These are phyloP conservation scores for Colletotrichum sidae DNA, from an alignment of 2,329 filamentous ascomycete species.

Conservation along the genomic window DNA sequence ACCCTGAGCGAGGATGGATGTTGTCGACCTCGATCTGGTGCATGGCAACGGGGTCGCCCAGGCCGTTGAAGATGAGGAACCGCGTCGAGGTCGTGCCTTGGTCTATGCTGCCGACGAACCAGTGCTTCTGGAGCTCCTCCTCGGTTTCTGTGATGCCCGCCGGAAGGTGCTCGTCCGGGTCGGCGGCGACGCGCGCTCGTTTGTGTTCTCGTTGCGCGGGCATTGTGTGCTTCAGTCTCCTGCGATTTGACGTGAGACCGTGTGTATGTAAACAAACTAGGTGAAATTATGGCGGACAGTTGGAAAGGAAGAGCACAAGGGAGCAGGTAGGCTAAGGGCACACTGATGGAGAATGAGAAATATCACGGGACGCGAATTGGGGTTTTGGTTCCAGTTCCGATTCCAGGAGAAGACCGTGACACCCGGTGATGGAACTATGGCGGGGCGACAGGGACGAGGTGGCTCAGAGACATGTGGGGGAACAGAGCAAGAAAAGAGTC, in stretches of 20 bases:
- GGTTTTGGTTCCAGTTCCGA: not conserved
- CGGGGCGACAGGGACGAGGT: slow-evolving; percentile 23
- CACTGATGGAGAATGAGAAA: slow-evolving; percentile 4
- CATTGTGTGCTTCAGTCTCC: slow-evolving; percentile 13
- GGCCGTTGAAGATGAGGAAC: slow-evolving; percentile 89
- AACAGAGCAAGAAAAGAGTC: not conserved
- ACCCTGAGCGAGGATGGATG: slow-evolving; percentile 87
- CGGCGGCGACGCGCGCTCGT: slow-evolving; percentile 27
- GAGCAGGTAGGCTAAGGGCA: slow-evolving; percentile 5
- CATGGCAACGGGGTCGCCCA: slow-evolving; percentile 80
- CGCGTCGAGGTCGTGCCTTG: slow-evolving; percentile 91
- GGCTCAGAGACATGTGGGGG: slow-evolving; percentile 7
- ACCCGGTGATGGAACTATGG: slow-evolving; percentile 3
- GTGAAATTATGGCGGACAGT: not conserved
- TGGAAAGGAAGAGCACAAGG: not conserved
- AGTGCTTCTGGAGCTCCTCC: slow-evolving; percentile 52
- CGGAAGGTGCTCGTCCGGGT: slow-evolving; percentile 42
- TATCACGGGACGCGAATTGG: slow-evolving; percentile 21
- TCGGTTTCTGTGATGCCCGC: slow-evolving; percentile 46
- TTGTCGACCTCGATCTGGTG: slow-evolving; percentile 92
- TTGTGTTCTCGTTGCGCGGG: slow-evolving; percentile 32
- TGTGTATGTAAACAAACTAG: too few relatives aligned
- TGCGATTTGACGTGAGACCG: too few relatives aligned
- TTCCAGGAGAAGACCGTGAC: not conserved
- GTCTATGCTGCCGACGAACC: slow-evolving; percentile 89